Conservation (phyloP, 2,329 filamentous ascomycete species). For the Exophiala calicioides region DNA sequence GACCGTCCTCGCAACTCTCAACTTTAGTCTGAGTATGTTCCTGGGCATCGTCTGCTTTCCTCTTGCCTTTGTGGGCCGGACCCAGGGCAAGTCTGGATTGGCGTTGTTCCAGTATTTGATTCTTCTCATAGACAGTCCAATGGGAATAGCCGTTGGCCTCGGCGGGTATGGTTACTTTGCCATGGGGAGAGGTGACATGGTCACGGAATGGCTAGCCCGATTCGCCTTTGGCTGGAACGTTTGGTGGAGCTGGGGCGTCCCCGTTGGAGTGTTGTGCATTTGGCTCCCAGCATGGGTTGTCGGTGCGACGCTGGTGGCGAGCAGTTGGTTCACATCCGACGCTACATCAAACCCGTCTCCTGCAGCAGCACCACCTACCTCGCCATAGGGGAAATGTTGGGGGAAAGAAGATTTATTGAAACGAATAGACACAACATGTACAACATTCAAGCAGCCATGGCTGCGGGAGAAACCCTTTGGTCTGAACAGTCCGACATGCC, state of each 20-base stretch:
- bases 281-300: conserved; percentile 94
- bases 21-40: conserved; percentile 87
- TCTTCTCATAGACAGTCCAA: conserved; percentile 61
- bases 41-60: conserved; percentile 78
- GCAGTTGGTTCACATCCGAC: conserved; percentile 27
- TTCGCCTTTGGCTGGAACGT: conserved; percentile 87
- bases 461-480: no score
- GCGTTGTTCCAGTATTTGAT: conserved; percentile 45
- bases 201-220: conserved; percentile 65
- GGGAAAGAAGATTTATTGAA: no score
- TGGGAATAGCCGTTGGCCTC: conserved; percentile 53
- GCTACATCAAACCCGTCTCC: no score
- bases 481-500: no score
- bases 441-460: no score
- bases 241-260: conserved; percentile 78
- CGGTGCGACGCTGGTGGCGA: conserved; percentile 40
- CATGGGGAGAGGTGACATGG: conserved; percentile 17
- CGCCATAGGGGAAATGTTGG: no score
- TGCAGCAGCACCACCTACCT: no score
- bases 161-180: conserved; percentile 48
- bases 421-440: no score
- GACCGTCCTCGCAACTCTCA: conserved; percentile 88
- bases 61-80: conserved; percentile 66
- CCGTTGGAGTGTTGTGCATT: conserved; percentile 86
- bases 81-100: conserved; percentile 22